phyloP scores from a whole-genome alignment of 2,329 filamentous ascomycete genomes.

The Reticulascus tulasneorum region DNA sequence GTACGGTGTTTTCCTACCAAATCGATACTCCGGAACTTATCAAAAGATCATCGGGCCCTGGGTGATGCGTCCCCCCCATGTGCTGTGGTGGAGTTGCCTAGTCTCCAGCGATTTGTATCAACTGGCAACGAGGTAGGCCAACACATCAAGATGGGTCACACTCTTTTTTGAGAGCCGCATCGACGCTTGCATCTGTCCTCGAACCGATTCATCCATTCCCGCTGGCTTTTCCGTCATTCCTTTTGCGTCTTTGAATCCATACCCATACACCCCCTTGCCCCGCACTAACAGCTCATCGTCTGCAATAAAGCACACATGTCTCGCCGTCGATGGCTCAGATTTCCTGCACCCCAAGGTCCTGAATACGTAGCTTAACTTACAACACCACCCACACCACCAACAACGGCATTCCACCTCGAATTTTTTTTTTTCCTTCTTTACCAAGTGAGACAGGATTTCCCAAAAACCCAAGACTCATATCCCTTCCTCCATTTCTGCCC shows the following conservation, averaged over 20 bases:
- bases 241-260: constrained; percentile 32
- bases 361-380: constrained; percentile 45
- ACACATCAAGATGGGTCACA: constrained; percentile 80
- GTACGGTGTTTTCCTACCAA: no score
- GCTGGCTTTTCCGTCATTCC: constrained; percentile 29
- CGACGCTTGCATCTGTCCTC: constrained; percentile 48
- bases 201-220: constrained; percentile 33
- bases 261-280: constrained; percentile 34
- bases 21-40: constrained; percentile 35
- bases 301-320: constrained; percentile 65
- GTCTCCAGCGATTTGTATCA: constrained; percentile 60
- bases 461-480: constrained; percentile 12
- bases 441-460: no score
- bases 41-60: constrained; percentile 43
- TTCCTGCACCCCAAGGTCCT: constrained; percentile 41
- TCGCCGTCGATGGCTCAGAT: constrained; percentile 52
- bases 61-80: constrained; percentile 42
- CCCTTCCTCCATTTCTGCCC: constrained; percentile 13
- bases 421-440: constrained; percentile 3
- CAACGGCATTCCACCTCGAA: constrained; percentile 8
- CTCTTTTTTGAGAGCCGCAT: constrained; percentile 62
- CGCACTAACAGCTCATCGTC: constrained; percentile 46
- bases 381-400: constrained; percentile 32
- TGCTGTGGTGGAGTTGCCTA: constrained; percentile 60
- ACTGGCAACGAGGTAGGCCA: constrained; percentile 86